A percentile compares a stretch with the other conserved stretches of the same genome.
phyloP scores from a whole-genome alignment of 805 yeast species.

The Starmerella tilneyi region DNA sequence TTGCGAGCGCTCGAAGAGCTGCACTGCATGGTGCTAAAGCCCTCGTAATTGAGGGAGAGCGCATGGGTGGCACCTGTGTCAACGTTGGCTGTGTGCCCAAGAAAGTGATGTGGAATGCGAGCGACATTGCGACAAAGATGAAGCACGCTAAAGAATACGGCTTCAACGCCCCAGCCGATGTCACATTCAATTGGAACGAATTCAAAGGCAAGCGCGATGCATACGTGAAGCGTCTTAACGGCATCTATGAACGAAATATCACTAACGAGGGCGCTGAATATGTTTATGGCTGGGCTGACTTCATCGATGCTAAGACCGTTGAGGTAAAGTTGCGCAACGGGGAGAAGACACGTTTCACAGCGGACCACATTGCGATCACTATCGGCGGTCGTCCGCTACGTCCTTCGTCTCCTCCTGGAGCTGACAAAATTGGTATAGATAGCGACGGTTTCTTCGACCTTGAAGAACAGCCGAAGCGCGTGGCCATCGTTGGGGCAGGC shows the following conservation, averaged over 20 bases:
- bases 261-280: conserved; percentile 81
- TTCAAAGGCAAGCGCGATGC: conserved; percentile 89
- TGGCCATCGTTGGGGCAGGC: conserved; percentile 95
- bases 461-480: conserved; percentile 75
- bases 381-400: conserved; percentile 81
- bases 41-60: conserved; percentile 66
- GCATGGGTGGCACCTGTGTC: conserved; percentile 95
- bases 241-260: conserved; percentile 83
- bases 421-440: conserved; percentile 61
- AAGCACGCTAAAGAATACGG: conserved; percentile 68
- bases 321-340: conserved; percentile 66
- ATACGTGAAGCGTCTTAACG: conserved; percentile 75
- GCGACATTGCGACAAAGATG: conserved; percentile 71
- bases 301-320: conserved; percentile 44
- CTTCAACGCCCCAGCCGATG: conserved; percentile 48
- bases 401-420: conserved; percentile 67
- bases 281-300: conserved; percentile 76
- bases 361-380: conserved; percentile 77
- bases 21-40: conserved; percentile 84
- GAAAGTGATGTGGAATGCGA: conserved; percentile 97
- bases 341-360: conserved; percentile 50
- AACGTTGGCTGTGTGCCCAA: conserved; percentile 99
- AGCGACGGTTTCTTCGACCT: conserved; percentile 87
- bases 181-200: conserved; percentile 67
- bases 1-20: conserved; percentile 95